Evolutionary conservation across 805 yeast species (phyloP).

Genomic region (Pichia nakasei): DNA sequence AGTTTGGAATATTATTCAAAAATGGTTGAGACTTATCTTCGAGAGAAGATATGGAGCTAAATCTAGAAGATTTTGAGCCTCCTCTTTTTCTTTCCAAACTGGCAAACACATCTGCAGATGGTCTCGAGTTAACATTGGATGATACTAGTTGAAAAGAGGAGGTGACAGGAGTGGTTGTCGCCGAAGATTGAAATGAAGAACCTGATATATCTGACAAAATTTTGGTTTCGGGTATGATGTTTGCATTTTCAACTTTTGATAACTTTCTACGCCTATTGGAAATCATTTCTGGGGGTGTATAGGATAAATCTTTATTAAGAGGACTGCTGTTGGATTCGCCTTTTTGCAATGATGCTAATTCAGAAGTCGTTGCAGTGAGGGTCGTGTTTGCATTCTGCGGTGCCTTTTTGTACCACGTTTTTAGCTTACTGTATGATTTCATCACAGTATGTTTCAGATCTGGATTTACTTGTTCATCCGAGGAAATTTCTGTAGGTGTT

Average conservation of each 20-base stretch:
- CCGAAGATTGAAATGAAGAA: not conserved
- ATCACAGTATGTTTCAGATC: constrained; percentile 23
- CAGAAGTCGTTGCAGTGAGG: not conserved
- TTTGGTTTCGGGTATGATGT: not conserved
- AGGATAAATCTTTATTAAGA: constrained; percentile 10
- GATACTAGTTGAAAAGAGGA: constrained; percentile 3
- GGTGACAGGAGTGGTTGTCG: not conserved
- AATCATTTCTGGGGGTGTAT: constrained; percentile 59
- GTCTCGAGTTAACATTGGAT: constrained; percentile 1
- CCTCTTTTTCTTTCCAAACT: constrained; percentile 5
- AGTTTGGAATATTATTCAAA: not conserved
- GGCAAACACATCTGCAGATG: constrained; percentile 5
- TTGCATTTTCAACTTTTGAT: constrained; percentile 1
- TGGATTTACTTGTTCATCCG: not conserved
- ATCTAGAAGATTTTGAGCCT: constrained; percentile 4
- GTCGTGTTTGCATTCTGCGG: constrained; percentile 10
- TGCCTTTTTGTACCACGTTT: constrained; percentile 59
- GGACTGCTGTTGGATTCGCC: not conserved
- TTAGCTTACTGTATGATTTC: constrained; percentile 47
- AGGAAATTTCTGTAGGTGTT: not conserved
- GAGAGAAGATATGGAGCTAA: constrained; percentile 4
- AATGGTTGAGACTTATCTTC: constrained; percentile 2
- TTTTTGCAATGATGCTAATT: not conserved
- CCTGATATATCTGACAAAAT: not conserved
- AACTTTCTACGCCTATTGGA: constrained; percentile 35